Percentiles rank a stretch among this genome's conserved stretches.
Conservation (phyloP, 768 basidiomycete species). For the Pleurotus platypus region DNA sequence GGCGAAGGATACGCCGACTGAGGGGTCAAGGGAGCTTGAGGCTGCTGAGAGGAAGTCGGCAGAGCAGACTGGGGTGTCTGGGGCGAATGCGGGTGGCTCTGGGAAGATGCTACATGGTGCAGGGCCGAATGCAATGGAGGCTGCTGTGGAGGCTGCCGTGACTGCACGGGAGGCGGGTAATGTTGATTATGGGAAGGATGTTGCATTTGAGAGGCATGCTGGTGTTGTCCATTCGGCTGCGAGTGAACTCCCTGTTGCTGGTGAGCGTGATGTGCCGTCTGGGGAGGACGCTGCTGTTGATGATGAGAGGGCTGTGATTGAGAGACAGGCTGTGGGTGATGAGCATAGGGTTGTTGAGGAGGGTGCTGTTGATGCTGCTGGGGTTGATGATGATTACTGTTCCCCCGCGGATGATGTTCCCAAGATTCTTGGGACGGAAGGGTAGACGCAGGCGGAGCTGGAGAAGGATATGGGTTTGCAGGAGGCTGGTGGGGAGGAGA, state of each 20-base stretch:
- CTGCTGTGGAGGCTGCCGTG: constrained; percentile 18
- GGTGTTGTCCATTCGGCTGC: constrained; percentile 8
- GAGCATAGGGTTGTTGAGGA: constrained; percentile 18
- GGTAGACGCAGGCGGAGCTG: constrained; percentile 34
- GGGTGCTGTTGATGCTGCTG: constrained; percentile 21
- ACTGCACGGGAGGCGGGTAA: constrained; percentile 16
- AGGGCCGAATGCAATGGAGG: constrained; percentile 13
- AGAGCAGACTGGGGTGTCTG: constrained; percentile 8
- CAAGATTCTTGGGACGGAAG: constrained; percentile 38
- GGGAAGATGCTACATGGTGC: constrained; percentile 8
- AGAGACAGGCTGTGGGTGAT: constrained; percentile 16
- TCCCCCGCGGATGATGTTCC: constrained; percentile 20
- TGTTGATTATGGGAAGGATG: constrained; percentile 8
- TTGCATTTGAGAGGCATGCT: constrained; percentile 7
- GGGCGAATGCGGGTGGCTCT: constrained; percentile 2
- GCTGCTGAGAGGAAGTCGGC: background rate
- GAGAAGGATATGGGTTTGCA: constrained; percentile 43
- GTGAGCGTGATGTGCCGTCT: constrained; percentile 17
- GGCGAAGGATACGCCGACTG: constrained; percentile 5
- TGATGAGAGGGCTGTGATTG: constrained; percentile 21
- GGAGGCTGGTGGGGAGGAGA: constrained; percentile 22
- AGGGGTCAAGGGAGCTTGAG: constrained; percentile 10
- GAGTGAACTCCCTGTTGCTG: constrained; percentile 13
- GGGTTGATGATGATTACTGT: constrained; percentile 19
- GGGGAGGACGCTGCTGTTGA: constrained; percentile 24